These are phyloP conservation scores for Leishmania tarentolae DNA, from an alignment of 208 protist genomes.

Conservation along the genomic window DNA sequence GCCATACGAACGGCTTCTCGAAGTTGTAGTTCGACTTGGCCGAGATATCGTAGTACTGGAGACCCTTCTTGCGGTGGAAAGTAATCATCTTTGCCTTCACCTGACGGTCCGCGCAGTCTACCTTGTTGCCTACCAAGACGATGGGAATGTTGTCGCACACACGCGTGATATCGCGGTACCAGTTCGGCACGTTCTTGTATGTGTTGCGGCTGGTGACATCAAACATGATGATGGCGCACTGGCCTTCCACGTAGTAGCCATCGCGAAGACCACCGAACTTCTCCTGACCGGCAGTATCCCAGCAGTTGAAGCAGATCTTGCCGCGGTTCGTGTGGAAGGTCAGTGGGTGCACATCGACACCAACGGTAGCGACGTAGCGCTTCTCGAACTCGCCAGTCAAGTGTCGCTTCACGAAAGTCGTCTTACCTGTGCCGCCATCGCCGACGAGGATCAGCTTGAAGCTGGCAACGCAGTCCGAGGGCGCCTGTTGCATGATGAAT, in stretches of 20 bases:
- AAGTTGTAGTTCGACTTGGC: conserved; percentile 99
- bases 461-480: conserved; percentile 74
- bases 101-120: conserved; percentile 99
- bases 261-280: conserved; percentile 99
- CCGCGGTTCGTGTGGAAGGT: conserved; percentile 99
- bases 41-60: conserved; percentile 99
- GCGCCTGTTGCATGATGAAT: conserved; percentile 36
- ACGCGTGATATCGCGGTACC: conserved; percentile 99
- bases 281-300: conserved; percentile 99
- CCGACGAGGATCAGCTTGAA: conserved; percentile 99
- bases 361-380: conserved; percentile 97
- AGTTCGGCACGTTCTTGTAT: conserved; percentile 99
- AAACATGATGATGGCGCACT: conserved; percentile 99
- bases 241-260: conserved; percentile 99
- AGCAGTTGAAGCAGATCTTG: conserved; percentile 99
- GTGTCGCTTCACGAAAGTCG: conserved; percentile 99
- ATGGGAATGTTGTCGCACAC: conserved; percentile 99
- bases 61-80: conserved; percentile 99
- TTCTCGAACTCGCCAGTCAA: conserved; percentile 99
- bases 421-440: conserved; percentile 99
- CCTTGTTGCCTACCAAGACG: conserved; percentile 99
- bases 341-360: conserved; percentile 98
- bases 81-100: conserved; percentile 99
- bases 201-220: conserved; percentile 99
- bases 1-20: conserved; percentile 99